Evolutionary conservation across 2,329 filamentous ascomycete genomes (phyloP).

Genomic region (Gremmenia infestans): DNA sequence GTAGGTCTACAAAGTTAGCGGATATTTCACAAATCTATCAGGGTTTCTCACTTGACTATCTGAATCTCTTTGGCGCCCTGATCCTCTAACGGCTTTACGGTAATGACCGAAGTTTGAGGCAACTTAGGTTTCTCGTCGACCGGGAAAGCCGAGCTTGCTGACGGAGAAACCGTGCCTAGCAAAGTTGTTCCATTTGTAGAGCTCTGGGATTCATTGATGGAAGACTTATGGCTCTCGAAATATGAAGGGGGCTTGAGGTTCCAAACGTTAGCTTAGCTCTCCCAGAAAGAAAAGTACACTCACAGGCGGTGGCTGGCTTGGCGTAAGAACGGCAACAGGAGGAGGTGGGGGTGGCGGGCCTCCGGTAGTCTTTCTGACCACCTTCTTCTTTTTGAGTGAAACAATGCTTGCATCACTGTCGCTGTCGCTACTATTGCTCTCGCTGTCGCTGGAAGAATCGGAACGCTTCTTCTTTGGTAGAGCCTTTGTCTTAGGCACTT

Average conservation of each 20-base stretch:
- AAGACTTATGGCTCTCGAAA: conserved; percentile 6
- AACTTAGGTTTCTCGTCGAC: background rate
- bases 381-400: background rate
- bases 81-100: background rate
- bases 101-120: background rate
- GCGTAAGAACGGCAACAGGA: background rate
- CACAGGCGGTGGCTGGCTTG: background rate
- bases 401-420: conserved; percentile 7
- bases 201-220: background rate
- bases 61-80: conserved; percentile 4
- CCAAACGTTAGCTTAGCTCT: background rate
- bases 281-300: background rate
- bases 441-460: background rate
- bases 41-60: conserved; percentile 1
- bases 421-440: conserved; percentile 6
- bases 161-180: conserved; percentile 1
- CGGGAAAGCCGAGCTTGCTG: background rate
- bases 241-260: conserved; percentile 9
- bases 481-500: background rate
- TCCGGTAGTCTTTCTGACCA: background rate
- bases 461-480: background rate
- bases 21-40: background rate
- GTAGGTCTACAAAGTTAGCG: conserved; percentile 15
- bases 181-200: background rate
- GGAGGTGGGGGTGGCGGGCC: background rate